phyloP scores from a whole-genome alignment of 768 basidiomycete genomes.

The Amanita phalloides region DNA sequence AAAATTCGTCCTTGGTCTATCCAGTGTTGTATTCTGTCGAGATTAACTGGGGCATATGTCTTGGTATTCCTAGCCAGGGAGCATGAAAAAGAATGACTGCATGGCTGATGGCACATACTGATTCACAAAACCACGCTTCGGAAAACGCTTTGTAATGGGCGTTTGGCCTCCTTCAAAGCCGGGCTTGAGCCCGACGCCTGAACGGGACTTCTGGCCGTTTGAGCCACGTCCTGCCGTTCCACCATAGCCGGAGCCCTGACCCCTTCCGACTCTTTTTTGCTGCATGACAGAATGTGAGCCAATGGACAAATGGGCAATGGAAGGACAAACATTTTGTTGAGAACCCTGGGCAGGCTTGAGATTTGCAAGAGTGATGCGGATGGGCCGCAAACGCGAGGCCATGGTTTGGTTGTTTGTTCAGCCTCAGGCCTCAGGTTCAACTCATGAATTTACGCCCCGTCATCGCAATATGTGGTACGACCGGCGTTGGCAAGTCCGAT shows the following conservation, averaged over 20 bases:
- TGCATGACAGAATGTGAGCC: conserved; percentile 18
- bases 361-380: conserved; percentile 55
- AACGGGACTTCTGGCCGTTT: conserved; percentile 92
- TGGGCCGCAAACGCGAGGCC: conserved; percentile 24
- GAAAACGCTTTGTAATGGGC: conserved; percentile 80
- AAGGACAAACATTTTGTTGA: conserved; percentile 42
- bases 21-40: conserved; percentile 86
- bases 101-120: conserved; percentile 41
- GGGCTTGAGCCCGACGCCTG: conserved; percentile 72
- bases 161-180: conserved; percentile 98
- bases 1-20: conserved; percentile 75
- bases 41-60: conserved; percentile 73
- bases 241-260: conserved; percentile 85
- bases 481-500: conserved; percentile 92
- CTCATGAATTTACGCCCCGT: conserved; percentile 46
- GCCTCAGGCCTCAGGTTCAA: not conserved
- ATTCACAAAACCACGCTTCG: conserved; percentile 92
- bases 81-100: not conserved
- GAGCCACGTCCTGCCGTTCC: conserved; percentile 89
- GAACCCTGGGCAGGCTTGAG: conserved; percentile 63
- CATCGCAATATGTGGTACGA: conserved; percentile 86
- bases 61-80: conserved; percentile 47
- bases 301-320: not conserved
- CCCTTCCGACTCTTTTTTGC: conserved; percentile 94
- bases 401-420: conserved; percentile 13